phyloP scores from a whole-genome alignment of 257 asterid genomes.

The Avicennia marina region DNA sequence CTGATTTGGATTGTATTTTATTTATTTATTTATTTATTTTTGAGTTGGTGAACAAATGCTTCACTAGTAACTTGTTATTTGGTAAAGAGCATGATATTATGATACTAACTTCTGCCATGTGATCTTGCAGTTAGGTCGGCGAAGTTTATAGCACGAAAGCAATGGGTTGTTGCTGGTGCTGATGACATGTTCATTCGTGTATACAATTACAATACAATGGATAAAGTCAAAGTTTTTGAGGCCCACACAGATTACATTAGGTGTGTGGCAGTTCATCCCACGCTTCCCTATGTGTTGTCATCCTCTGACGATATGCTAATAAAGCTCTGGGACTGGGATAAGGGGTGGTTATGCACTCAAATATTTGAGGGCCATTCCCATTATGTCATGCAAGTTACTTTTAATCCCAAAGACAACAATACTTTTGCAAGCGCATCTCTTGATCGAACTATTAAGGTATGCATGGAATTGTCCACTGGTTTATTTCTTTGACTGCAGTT shows the following conservation, averaged over 20 bases:
- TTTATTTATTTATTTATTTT: too few relatives aligned
- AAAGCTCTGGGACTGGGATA: slow-evolving; percentile 99
- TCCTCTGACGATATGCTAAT: slow-evolving; percentile 98
- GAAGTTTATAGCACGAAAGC: slow-evolving; percentile 85
- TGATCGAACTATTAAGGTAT: slow-evolving; percentile 92
- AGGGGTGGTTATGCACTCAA: slow-evolving; percentile 90
- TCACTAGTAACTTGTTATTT: neutral
- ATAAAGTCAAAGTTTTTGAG: slow-evolving; percentile 87
- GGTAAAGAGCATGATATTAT: slow-evolving; percentile 5
- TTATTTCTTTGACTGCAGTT: neutral
- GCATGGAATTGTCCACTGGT: neutral
- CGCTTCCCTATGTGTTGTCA: slow-evolving; percentile 85
- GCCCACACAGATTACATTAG: slow-evolving; percentile 99
- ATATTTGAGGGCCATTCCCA: slow-evolving; percentile 98
- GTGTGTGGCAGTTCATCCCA: slow-evolving; percentile 96
- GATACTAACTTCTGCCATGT: slow-evolving; percentile 22
- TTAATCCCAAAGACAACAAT: slow-evolving; percentile 93
- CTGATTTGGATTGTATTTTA: slow-evolving; percentile 14
- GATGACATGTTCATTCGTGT: slow-evolving; percentile 97
- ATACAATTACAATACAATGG: slow-evolving; percentile 94
- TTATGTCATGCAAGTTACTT: slow-evolving; percentile 98
- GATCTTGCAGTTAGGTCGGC: slow-evolving; percentile 82
- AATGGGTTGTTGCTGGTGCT: slow-evolving; percentile 99
- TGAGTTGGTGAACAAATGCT: slow-evolving; percentile 7
- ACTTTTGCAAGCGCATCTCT: slow-evolving; percentile 99